Base-by-base conservation (phyloP, 306 rosid species). In the Fagus crenata region DNA sequence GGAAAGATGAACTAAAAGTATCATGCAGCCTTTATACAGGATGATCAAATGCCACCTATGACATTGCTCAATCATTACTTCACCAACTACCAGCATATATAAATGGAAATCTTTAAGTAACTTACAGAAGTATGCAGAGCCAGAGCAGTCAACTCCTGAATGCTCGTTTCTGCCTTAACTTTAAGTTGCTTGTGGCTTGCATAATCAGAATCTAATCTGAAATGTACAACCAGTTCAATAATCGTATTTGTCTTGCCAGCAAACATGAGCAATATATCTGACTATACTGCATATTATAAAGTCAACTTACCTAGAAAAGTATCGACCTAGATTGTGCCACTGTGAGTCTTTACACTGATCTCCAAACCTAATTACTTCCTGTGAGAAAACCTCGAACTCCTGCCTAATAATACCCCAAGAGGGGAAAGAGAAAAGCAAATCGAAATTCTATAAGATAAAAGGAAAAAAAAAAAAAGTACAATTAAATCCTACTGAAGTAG, bases 291-390 rank as follows among this genome's bases (percentile, higher is more conserved):
- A 42, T 72, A 69, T 71, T 43, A 75, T 36, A 7, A 60, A 79
- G 54, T 43, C 5, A 68, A 69, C 81, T 33, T 85, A 89, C 99
- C 86, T 87, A 41, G 88, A 78, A 83, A 96, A 96, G 84, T 84
- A 86, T 67, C 92, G 87, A 74, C 85, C 87, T 73, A 96, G 85
- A 68, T 83, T 89, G 90, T 96, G 98, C 98, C 93, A 96, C 69
- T 85, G 92, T 49, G 98, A 93, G 80, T 96, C 96, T 82, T 93
- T 96, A 86, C 99, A 96, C 75, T 74, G 77, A 72, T 96, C 78
- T 75, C 98, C 99, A 79, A 96, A 96, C 81, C 99, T 87, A 78
- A 84, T 78, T 60, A 96, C 96, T 87, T 93, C 99, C 53, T 88
- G 80, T 31, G 89, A 80, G 79, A 96, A 89, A 51, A 78, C 82